Evolutionary conservation across 768 basidiomycete species (phyloP).

Genomic region (Guyanaporus albipodus): DNA sequence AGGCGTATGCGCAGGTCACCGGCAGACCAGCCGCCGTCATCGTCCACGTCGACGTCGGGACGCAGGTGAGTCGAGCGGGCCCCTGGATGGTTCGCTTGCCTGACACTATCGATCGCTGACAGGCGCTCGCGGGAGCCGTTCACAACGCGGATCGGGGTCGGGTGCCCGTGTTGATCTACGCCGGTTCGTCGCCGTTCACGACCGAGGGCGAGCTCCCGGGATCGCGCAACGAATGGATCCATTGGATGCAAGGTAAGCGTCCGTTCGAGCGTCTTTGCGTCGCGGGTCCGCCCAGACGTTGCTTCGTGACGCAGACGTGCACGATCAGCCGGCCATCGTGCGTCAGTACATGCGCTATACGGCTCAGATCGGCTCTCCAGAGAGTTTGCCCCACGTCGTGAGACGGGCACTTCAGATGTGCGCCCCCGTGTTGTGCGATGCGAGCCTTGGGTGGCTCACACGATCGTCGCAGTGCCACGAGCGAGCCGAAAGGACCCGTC

Average conservation of each 20-base stretch:
- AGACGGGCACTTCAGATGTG: constrained; percentile 64
- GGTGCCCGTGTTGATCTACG: constrained; percentile 65
- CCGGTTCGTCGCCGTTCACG: constrained; percentile 64
- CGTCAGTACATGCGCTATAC: constrained; percentile 73
- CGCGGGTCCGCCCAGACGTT: not conserved
- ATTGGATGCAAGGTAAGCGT: constrained; percentile 60
- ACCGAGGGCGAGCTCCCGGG: constrained; percentile 54
- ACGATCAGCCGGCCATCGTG: constrained; percentile 68
- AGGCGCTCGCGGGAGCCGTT: constrained; percentile 67
- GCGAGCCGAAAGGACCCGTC: constrained; percentile 68
- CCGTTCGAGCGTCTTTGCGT: not conserved
- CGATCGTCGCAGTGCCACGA: constrained; percentile 47
- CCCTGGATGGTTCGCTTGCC: too few species aligned
- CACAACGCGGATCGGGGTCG: constrained; percentile 66
- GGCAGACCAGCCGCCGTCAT: constrained; percentile 69
- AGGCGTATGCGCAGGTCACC: constrained; percentile 63
- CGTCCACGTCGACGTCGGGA: constrained; percentile 71
- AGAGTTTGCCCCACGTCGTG: constrained; percentile 47
- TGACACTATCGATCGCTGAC: not conserved
- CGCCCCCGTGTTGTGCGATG: constrained; percentile 5
- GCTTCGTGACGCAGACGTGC: constrained; percentile 48
- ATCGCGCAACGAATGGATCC: constrained; percentile 68
- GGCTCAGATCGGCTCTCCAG: constrained; percentile 53
- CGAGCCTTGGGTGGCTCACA: not conserved
- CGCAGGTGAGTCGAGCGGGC: constrained; percentile 53